Evolutionary conservation across 2,329 filamentous ascomycete genomes (phyloP).

Genomic region (Phyllosticta ampelicida): DNA sequence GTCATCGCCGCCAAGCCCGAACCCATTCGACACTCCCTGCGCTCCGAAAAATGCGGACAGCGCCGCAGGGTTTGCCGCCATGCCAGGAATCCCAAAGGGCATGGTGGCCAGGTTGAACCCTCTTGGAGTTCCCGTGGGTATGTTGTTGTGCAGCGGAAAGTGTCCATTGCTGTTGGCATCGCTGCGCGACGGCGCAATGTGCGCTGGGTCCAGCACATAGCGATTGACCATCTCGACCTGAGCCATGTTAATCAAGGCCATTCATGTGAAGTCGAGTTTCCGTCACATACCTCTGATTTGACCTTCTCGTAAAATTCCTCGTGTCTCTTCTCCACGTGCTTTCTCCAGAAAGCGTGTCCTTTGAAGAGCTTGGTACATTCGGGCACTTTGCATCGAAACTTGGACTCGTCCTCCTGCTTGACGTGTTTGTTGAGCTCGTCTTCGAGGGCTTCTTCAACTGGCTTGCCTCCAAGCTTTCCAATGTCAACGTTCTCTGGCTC

Average conservation of each 20-base stretch:
- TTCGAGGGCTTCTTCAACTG: constrained; percentile 72
- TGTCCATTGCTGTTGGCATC: constrained; percentile 94
- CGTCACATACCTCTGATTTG: constrained; percentile 65
- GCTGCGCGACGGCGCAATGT: constrained; percentile 85
- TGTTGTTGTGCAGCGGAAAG: constrained; percentile 72
- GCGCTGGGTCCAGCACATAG: constrained; percentile 87
- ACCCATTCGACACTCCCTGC: constrained; percentile 33
- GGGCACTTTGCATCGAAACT: constrained; percentile 92
- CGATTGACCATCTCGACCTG: constrained; percentile 85
- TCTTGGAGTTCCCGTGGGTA: constrained; percentile 72
- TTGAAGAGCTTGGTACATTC: constrained; percentile 97
- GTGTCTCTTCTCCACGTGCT: constrained; percentile 95
- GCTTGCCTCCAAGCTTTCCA: constrained; percentile 80
- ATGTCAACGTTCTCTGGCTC: constrained; percentile 83
- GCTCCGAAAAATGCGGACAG: constrained; percentile 39
- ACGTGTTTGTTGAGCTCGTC: constrained; percentile 81
- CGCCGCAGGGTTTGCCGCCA: constrained; percentile 29
- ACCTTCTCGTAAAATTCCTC: constrained; percentile 73
- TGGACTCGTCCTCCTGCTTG: constrained; percentile 95
- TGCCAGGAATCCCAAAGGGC: constrained; percentile 47
- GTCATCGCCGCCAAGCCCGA: constrained; percentile 34
- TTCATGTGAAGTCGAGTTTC: background rate
- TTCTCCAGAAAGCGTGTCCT: constrained; percentile 92
- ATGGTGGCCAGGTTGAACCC: constrained; percentile 81
- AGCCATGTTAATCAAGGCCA: background rate